Conservation (phyloP, 2,329 filamentous ascomycete genomes). For the Phoma sp. region DNA sequence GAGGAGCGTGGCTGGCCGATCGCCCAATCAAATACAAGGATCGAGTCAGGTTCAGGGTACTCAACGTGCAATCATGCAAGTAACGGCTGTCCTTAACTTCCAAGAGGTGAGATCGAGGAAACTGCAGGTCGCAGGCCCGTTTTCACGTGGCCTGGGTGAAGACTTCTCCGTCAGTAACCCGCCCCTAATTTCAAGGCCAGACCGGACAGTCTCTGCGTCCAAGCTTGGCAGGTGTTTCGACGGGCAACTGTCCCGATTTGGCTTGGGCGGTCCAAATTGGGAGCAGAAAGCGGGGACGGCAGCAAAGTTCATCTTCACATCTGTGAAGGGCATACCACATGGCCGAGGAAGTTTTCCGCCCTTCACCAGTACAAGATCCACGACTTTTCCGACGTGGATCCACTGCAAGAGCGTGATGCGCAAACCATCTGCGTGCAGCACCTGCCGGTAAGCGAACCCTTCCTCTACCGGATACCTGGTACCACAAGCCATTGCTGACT, state of each 20-base stretch:
- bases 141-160: slow-evolving; percentile 12
- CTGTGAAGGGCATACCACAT: slow-evolving; percentile 8
- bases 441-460: slow-evolving; percentile 29
- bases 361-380: slow-evolving; percentile 15
- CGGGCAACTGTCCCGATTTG: slow-evolving; percentile 4
- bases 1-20: slow-evolving; percentile 12
- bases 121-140: neutral
- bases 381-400: slow-evolving; percentile 18
- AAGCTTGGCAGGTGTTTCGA: slow-evolving; percentile 6
- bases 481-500: slow-evolving; percentile 9
- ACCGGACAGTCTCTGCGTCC: neutral
- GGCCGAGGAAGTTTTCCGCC: slow-evolving; percentile 27
- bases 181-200: slow-evolving; percentile 20
- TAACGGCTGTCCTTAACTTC: neutral
- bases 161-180: slow-evolving; percentile 27
- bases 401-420: slow-evolving; percentile 22
- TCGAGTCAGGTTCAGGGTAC: slow-evolving; percentile 8
- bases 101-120: neutral
- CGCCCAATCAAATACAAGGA: slow-evolving; percentile 19
- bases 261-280: slow-evolving; percentile 3
- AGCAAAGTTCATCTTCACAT: slow-evolving; percentile 14
- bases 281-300: slow-evolving; percentile 7
- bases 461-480: slow-evolving; percentile 6
- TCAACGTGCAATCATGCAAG: neutral
- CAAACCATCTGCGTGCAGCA: slow-evolving; percentile 33